Conservation (phyloP, 2,329 filamentous ascomycete genomes). For the Seiridium unicorne region DNA sequence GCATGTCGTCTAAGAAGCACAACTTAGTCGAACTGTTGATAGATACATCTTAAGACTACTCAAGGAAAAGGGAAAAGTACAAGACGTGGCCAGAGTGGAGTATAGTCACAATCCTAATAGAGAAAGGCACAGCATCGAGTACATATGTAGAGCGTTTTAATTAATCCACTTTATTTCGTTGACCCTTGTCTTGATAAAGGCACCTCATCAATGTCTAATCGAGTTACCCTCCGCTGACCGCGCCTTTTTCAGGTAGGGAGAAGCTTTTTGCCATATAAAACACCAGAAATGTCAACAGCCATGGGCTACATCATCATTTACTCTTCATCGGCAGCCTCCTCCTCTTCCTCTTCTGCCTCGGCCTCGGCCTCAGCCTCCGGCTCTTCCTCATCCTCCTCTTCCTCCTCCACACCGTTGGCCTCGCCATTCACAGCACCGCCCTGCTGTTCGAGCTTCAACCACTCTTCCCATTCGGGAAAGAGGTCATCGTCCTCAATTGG, state of each 20-base stretch:
- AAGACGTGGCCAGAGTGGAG: too few relatives aligned
- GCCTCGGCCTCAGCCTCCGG: slow-evolving; percentile 21
- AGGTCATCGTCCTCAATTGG: slow-evolving; percentile 83
- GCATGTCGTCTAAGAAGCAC: too few relatives aligned
- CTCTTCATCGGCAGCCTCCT: background rate
- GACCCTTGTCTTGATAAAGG: background rate
- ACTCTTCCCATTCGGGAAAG: slow-evolving; percentile 96
- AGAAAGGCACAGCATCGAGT: too few relatives aligned
- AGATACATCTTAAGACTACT: too few relatives aligned
- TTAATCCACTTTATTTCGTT: slow-evolving; percentile 5
- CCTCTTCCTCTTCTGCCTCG: slow-evolving; percentile 18
- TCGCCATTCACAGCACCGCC: slow-evolving; percentile 46
- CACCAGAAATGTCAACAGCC: background rate
- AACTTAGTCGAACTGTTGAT: too few relatives aligned
- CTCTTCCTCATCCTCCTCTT: slow-evolving; percentile 20
- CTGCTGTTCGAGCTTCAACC: slow-evolving; percentile 75
- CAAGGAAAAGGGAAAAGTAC: too few relatives aligned
- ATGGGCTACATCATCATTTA: background rate
- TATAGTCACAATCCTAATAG: too few relatives aligned
- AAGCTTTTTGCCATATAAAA: background rate
- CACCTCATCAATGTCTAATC: slow-evolving; percentile 1
- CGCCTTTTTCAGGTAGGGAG: background rate
- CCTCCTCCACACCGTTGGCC: slow-evolving; percentile 21
- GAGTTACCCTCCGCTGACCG: background rate
- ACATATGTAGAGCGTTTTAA: background rate